Base-by-base conservation (phyloP, 768 basidiomycete species). In the Boletus reticuloceps region DNA sequence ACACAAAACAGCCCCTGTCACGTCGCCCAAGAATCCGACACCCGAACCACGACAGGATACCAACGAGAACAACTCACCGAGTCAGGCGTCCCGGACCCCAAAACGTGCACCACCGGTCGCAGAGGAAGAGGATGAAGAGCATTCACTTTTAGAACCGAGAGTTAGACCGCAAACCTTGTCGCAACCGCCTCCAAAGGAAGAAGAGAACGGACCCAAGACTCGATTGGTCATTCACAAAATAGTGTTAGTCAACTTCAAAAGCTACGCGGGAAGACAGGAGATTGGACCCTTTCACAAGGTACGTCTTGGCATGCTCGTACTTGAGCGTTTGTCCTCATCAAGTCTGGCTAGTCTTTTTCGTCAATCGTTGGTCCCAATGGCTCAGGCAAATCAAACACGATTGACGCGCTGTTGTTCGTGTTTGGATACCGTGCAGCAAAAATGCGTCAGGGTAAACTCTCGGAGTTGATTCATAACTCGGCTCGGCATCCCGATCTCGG, bases 261-360 rank as follows among this genome's bases (percentile, higher is more conserved):
- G 91, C 59, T 99, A 99, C 66, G 93, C 92, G 2, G 97, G 95
- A 4, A 77, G 93, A 45, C 95, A 98, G 69, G 93, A 94, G 63
- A 98, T 99, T 56, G 97, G 97, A 0, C 97, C 97, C 0, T 99
- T 99, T 73, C 97, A 99, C 74, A 98, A 98, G 77, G 94, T 90
- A 59, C 19, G 72, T 64, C 13, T 47, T 10, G 5, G 5, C 2
- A 13, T 8, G 8, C 29, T 47, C 42, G 12, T 3, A 17, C 20
- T 22, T 4, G 19, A 32, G 12, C 0, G 25, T 29, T 45, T 20
- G 27, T 25, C 3, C 19, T 31, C 7, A 55, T 40, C 6, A 12
- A 27, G 6, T 20, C 11, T 6, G 16, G 6, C 0, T 65, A 97
- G 94, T 97, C 94, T 2, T 99, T 99, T 75, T 96, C 94, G 14